Conservation (phyloP, 148 eudicot species). For the Rhododendron williamsianum region DNA sequence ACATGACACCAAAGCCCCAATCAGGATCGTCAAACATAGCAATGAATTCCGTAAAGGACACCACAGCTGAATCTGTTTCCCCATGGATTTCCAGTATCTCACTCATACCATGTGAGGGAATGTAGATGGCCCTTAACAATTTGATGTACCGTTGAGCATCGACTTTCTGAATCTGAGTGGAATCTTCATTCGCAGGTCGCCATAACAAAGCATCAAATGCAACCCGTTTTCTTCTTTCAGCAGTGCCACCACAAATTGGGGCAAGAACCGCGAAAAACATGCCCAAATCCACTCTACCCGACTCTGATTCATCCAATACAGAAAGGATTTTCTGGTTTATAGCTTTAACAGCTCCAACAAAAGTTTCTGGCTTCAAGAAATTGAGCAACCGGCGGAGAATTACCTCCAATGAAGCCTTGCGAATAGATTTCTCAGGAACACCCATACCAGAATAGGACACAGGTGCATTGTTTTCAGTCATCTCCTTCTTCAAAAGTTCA, state of each 20-base stretch:
- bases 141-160: conserved; percentile 67
- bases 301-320: conserved; percentile 73
- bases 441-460: conserved; percentile 82
- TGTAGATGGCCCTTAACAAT: conserved; percentile 71
- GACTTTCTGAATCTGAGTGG: conserved; percentile 48
- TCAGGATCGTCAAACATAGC: conserved; percentile 88
- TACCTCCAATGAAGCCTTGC: conserved; percentile 84
- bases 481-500: conserved; percentile 68
- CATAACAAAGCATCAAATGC: conserved; percentile 83
- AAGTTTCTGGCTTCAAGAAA: conserved; percentile 92
- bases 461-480: conserved; percentile 65
- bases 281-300: conserved; percentile 83
- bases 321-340: conserved; percentile 79
- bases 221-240: conserved; percentile 64
- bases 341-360: conserved; percentile 84
- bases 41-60: conserved; percentile 61
- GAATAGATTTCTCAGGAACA: conserved; percentile 71
- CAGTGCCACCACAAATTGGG: conserved; percentile 71
- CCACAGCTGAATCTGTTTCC: conserved; percentile 49
- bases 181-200: conserved; percentile 66
- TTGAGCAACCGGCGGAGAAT: conserved; percentile 60
- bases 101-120: conserved; percentile 70
- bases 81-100: conserved; percentile 87
- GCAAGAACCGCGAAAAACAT: conserved; percentile 91
- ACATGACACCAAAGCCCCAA: conserved; percentile 88